Conservation (phyloP, 495 filamentous ascomycete species). For the Bryoglossum gracile region DNA sequence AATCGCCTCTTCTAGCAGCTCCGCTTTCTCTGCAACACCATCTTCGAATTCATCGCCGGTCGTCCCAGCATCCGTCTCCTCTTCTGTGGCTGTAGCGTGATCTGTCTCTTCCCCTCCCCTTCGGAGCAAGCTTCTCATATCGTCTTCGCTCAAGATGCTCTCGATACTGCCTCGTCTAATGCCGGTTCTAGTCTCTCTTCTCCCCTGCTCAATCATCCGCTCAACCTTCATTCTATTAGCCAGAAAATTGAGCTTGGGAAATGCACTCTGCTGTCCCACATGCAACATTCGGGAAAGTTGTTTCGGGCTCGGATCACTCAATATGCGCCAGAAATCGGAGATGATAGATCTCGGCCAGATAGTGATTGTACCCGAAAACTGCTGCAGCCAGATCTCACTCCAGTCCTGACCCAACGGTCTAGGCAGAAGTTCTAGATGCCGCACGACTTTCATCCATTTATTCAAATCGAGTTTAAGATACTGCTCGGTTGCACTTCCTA, state of each 20-base stretch:
- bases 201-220: conserved; percentile 65
- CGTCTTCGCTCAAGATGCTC: conserved; percentile 39
- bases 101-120: conserved; percentile 1
- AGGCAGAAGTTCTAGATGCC: conserved; percentile 85
- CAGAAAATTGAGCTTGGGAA: conserved; percentile 86
- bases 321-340: conserved; percentile 77
- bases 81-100: conserved; percentile 7
- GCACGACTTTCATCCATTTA: conserved; percentile 92
- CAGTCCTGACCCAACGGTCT: conserved; percentile 92
- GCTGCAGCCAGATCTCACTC: conserved; percentile 91
- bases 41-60: conserved; percentile 20
- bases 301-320: conserved; percentile 69
- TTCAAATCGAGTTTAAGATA: conserved; percentile 91
- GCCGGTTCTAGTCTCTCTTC: conserved; percentile 44
- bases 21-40: conserved; percentile 10
- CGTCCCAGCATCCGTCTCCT: conserved; percentile 14
- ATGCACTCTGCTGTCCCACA: conserved; percentile 76
- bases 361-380: conserved; percentile 89
- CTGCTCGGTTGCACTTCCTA: conserved; percentile 86
- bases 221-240: conserved; percentile 80
- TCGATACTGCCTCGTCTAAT: conserved; percentile 36
- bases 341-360: conserved; percentile 77
- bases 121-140: conserved; percentile 30
- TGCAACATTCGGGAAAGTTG: conserved; percentile 81
- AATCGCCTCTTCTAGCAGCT: conserved; percentile 1